Evolutionary conservation across 768 basidiomycete species (phyloP).

Genomic region (Termitomyces sp.): DNA sequence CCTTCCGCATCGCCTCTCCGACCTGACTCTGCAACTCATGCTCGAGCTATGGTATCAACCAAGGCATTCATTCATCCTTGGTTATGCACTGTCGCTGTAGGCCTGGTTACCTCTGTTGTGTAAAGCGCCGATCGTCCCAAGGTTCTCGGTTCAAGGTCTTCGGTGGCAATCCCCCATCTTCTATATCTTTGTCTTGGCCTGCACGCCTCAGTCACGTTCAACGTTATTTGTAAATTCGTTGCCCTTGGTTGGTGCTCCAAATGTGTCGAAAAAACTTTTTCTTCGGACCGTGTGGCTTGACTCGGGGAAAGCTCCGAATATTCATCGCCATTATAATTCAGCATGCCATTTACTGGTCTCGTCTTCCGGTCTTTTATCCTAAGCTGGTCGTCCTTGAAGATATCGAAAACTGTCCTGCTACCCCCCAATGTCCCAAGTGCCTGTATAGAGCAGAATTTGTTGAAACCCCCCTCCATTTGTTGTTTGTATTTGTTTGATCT

Average conservation of each 20-base stretch:
- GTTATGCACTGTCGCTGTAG: neutral
- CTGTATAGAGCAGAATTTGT: neutral
- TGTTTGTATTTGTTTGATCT: conserved; percentile 13
- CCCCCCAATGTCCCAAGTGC: neutral
- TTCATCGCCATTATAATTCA: neutral
- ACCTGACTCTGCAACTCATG: neutral
- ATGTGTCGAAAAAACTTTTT: neutral
- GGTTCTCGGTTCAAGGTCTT: neutral
- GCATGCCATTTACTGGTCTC: neutral
- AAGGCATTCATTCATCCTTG: neutral
- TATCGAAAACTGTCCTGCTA: neutral
- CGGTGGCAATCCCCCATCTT: neutral
- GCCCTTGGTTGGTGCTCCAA: neutral
- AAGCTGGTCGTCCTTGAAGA: neutral
- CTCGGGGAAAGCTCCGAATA: conserved; percentile 2
- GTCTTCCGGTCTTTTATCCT: no score
- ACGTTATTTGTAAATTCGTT: neutral
- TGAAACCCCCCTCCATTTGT: neutral
- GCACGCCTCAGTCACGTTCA: neutral
- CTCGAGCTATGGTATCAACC: no score
- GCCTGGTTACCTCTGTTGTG: neutral
- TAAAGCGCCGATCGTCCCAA: neutral
- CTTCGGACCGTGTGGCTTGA: neutral
- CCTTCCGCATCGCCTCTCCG: neutral
- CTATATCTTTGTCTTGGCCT: neutral